These are phyloP conservation scores for Sarocladium strictum DNA, from an alignment of 2,329 filamentous ascomycete species.

Conservation along the genomic window DNA sequence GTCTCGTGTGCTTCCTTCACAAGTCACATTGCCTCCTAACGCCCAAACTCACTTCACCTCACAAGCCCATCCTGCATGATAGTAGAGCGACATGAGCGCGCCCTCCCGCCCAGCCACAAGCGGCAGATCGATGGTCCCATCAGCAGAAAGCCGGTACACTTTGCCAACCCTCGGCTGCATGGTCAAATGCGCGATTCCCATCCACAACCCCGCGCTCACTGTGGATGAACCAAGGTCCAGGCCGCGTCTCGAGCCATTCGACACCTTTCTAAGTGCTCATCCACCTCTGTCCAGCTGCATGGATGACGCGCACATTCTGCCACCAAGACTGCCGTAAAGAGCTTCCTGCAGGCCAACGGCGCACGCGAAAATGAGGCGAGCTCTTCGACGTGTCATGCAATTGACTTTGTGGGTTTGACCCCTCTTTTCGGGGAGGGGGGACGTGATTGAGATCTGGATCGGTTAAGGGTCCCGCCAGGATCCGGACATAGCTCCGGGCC, in stretches of 20 bases:
- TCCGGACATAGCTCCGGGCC: not conserved
- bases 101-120: no score
- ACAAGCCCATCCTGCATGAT: no score
- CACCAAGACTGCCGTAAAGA: not conserved
- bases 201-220: not conserved
- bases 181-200: constrained; percentile 7
- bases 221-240: not conserved
- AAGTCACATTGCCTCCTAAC: no score
- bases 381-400: constrained; percentile 5
- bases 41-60: no score
- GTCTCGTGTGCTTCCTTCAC: no score
- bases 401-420: not conserved
- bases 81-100: no score
- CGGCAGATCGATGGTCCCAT: no score
- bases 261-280: no score
- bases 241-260: constrained; percentile 1
- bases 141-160: no score
- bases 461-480: not conserved
- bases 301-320: constrained; percentile 7
- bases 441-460: not conserved
- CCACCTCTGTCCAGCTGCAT: not conserved
- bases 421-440: not conserved
- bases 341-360: no score
- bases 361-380: not conserved
- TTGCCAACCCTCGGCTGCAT: not conserved